Conservation (phyloP, 768 basidiomycete genomes). For the Lentinula detonsa region DNA sequence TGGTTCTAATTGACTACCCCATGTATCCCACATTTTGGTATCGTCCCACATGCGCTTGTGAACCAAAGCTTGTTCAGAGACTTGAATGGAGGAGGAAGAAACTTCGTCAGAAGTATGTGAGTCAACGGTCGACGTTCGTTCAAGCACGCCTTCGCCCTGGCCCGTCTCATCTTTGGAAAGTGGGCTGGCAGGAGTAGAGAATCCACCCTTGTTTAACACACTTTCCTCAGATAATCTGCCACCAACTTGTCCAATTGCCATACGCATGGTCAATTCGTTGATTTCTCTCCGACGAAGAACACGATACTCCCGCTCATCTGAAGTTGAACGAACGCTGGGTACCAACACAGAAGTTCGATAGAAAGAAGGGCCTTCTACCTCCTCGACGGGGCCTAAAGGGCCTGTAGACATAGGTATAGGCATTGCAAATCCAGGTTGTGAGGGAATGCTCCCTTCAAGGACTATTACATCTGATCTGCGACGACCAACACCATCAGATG, state of each 20-base stretch:
- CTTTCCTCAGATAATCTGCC: conserved; percentile 47
- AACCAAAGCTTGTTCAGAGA: not conserved
- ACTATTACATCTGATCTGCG: conserved; percentile 42
- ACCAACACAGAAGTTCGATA: conserved; percentile 70
- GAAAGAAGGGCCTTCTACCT: conserved; percentile 29
- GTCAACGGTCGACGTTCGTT: not conserved
- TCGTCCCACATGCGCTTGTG: conserved; percentile 2
- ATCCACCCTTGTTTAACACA: conserved; percentile 19
- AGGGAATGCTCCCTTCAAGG: conserved; percentile 33
- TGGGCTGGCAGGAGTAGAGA: conserved; percentile 5
- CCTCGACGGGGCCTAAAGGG: conserved; percentile 1
- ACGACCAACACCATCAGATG: conserved; percentile 18
- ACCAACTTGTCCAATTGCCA: conserved; percentile 73
- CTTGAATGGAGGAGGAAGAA: not conserved
- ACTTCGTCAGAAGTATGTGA: not conserved
- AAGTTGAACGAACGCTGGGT: conserved; percentile 50
- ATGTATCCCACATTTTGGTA: conserved; percentile 49
- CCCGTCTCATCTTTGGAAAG: not conserved
- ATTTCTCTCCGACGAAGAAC: conserved; percentile 63
- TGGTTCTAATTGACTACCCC: conserved; percentile 63
- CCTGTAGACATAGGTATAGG: conserved; percentile 18
- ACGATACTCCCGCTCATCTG: conserved; percentile 50
- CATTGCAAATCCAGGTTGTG: conserved; percentile 24
- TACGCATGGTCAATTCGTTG: conserved; percentile 79
- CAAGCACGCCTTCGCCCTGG: not conserved